Base-by-base conservation (phyloP, 768 basidiomycete genomes). In the Trichaptum fuscoviolaceum region DNA sequence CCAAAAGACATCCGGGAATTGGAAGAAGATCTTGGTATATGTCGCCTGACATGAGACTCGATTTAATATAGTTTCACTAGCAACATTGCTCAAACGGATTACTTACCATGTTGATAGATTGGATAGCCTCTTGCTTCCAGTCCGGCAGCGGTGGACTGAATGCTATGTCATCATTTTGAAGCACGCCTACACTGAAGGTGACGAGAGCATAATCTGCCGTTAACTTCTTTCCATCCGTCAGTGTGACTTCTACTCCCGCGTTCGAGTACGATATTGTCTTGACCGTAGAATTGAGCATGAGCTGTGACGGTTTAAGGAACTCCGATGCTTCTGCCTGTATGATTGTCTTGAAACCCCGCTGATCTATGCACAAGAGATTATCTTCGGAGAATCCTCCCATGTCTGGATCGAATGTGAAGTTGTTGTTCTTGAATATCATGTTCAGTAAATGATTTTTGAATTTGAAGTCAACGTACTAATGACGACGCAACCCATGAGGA, bases 101-200 rank as follows among this genome's bases (percentile, higher is more conserved):
- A 60, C 75, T 60, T 30, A 82, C 86, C 88, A 90, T 89, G 15
- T 78, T 78, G 74, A 88, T 84, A 66, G 82, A 83, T 35, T 84
- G 82, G 42, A 89, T 84, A 4, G 87, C 88, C 66, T 89, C 88
- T n/a, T 77, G 66, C 71, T 89, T 90, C 79, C 82, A 90, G 10
- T 70, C 77, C 71, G 88, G 89, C 23, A 89, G 72, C 9, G 75
- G 25, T 1, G 89, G 89, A 57, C 81, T 71, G 69, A 88, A 90
- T 2, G 63, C 66, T 5, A 90, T 84, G 67, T 89, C 87, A 34
- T 81, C 76, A 65, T 87, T 79, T 75, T 91, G 89, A 64, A 91
- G 76, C 7, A 91, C 89, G 0, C 89, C 89, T 1, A 88, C 72
- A 67, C 88, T 89, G 75, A 90, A 90, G 0, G 89, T 90, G 68